Evolutionary conservation across 805 yeast genomes (phyloP), one percentile per base, ranked within the genome.

Genomic region (Scheffersomyces spartinae): DNA sequence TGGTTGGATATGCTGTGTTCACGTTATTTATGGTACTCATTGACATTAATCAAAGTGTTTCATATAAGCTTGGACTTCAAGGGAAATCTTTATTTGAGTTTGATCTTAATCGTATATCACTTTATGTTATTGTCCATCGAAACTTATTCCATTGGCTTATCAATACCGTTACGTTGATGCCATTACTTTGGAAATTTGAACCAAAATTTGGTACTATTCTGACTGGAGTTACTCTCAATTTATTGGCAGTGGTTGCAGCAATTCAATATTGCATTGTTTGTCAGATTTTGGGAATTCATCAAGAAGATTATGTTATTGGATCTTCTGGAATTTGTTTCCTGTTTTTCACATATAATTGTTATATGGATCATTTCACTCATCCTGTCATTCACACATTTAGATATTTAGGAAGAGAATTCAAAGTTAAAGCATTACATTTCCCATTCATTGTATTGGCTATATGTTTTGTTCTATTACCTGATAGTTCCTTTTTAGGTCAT

Each of bases 191-290:
- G 8, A 58, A 61, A 26, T 84, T 75, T 48, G 95, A 84, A 56
- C 55, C 63, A 29, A 45, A 52, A 13, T 77, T 82, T 41, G 96
- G 95, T 5, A 83, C 96, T 0, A 78, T 84, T 3, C 71, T 82
- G 48, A 79, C 94, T 4, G 95, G 93, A 4, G 60, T 85, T 23
- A 74, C 84, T 9, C 55, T 85, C 29, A 84, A 83, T 45, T 36
- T 80, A 14, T 49, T 78, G 25, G 81, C 94, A 2, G 73, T 77
- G 2, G 48, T 71, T 4, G 65, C 88, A 2, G 95, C 79, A 4
- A 41, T 82, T 20, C 66, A 70, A 23, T 77, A 68, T 49, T 66
- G 78, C 37, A 14, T 69, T n/a, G 43, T 70, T 4, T 75, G 77
- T 1, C 36, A 54, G 31, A 7, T 58, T 4, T 52, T n/a, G n/a